A percentile compares a stretch with the other conserved stretches of the same genome.
Conservation (phyloP, 345 rosid species). For the Trapa bicornis region DNA sequence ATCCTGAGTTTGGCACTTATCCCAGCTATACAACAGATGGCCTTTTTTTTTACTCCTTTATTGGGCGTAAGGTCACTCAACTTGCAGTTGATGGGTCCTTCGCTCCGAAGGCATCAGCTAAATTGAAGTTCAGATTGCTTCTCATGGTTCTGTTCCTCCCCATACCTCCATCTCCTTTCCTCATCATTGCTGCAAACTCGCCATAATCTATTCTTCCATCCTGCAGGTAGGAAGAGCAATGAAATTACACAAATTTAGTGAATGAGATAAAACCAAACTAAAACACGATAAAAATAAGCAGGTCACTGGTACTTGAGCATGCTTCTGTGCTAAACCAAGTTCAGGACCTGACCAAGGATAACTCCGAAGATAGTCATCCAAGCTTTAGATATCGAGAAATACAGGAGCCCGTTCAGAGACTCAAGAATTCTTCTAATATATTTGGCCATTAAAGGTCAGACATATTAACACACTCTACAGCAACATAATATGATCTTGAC, state of each 20-base stretch:
- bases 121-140: constrained; percentile 50
- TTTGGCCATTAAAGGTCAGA: neutral
- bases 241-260: too few relatives aligned
- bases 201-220: constrained; percentile 80
- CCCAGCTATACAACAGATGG: constrained; percentile 4
- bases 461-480: neutral
- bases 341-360: neutral
- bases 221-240: constrained; percentile 17
- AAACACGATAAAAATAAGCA: neutral
- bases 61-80: neutral
- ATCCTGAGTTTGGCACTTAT: neutral
- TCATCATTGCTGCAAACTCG: constrained; percentile 91
- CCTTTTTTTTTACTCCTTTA: neutral
- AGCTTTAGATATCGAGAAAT: neutral
- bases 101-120: constrained; percentile 63
- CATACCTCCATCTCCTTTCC: constrained; percentile 46
- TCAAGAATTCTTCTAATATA: neutral
- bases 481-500: neutral
- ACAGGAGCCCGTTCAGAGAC: neutral
- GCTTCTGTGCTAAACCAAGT: neutral
- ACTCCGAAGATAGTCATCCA: neutral
- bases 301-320: neutral
- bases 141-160: constrained; percentile 74
- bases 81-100: constrained; percentile 12
- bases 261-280: neutral